Evolutionary conservation across 129 eudicot genomes (phyloP).

Genomic region (Escallonia rubra): DNA sequence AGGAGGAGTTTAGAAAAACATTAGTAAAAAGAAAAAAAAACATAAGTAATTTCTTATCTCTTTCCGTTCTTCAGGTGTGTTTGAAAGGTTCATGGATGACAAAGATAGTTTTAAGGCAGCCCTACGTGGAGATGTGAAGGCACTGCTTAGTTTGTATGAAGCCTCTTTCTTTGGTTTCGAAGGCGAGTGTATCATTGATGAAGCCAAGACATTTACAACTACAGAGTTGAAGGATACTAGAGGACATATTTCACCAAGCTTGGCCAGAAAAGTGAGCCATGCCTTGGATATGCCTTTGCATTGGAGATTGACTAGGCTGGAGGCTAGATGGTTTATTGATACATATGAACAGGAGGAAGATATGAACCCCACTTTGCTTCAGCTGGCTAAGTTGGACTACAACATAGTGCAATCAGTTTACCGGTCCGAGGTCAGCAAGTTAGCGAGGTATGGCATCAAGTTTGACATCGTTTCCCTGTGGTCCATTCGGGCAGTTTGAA

Average conservation of each 20-base stretch:
- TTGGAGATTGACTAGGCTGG: conserved; percentile 2
- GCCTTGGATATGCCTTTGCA: conserved; percentile 9
- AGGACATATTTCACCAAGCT: neutral
- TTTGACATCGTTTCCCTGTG: no score
- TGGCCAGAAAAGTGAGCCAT: conserved; percentile 3
- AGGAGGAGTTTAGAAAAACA: no score
- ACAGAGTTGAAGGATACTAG: neutral
- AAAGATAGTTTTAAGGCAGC: neutral
- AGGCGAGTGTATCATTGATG: conserved; percentile 1
- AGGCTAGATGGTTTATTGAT: conserved; percentile 7
- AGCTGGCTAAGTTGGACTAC: conserved; percentile 8
- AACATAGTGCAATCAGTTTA: conserved; percentile 2
- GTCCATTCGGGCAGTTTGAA: neutral
- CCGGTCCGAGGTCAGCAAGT: neutral
- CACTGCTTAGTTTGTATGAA: conserved; percentile 13
- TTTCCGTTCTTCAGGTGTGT: neutral
- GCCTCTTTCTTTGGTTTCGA: neutral
- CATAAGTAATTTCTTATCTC: no score
- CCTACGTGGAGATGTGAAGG: conserved; percentile 6
- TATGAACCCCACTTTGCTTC: neutral
- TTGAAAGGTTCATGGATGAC: conserved; percentile 5
- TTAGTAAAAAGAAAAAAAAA: no score
- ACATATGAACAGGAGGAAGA: neutral
- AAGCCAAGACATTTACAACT: conserved; percentile 4
- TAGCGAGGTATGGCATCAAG: conserved; percentile 4